Conservation (phyloP, 2,329 filamentous ascomycete genomes). For the Drechslerella coelobrocha region DNA sequence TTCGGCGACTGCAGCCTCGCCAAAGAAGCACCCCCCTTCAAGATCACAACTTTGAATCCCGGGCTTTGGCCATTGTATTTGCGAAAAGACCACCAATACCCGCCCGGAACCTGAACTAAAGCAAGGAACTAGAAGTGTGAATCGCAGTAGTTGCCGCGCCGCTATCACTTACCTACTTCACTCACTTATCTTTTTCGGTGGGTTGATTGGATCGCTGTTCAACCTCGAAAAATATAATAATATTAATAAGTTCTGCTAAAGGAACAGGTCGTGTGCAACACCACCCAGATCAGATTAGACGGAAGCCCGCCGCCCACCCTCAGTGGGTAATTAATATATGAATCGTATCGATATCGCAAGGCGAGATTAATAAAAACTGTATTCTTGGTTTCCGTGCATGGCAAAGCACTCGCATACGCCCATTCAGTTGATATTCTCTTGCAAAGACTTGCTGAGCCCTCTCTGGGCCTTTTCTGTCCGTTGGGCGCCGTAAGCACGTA, state of each 20-base stretch:
- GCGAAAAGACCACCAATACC: constrained; percentile 37
- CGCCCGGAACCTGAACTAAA: constrained; percentile 32
- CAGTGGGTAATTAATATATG: neutral
- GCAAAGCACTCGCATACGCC: constrained; percentile 17
- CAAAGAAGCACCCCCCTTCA: constrained; percentile 40
- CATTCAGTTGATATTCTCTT: constrained; percentile 26
- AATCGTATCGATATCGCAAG: constrained; percentile 24
- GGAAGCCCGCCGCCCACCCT: neutral
- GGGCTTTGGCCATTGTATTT: constrained; percentile 21
- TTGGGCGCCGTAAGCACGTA: constrained; percentile 6
- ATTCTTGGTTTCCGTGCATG: constrained; percentile 9
- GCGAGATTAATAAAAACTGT: constrained; percentile 5
- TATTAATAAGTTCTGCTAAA: neutral
- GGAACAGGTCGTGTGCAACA: constrained; percentile 48
- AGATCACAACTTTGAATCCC: constrained; percentile 26
- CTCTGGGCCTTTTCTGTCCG: constrained; percentile 18
- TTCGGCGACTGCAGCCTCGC: constrained; percentile 50
- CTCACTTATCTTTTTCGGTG: constrained; percentile 18
- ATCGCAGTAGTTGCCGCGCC: constrained; percentile 9
- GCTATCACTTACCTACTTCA: constrained; percentile 39
- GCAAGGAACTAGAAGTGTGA: constrained; percentile 14
- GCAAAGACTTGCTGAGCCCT: constrained; percentile 34
- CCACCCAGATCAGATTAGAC: constrained; percentile 13
- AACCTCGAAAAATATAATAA: constrained; percentile 4
- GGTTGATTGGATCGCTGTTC: neutral